Conservation (phyloP, 2,329 filamentous ascomycete species). For the Reticulascus tulasneorum region DNA sequence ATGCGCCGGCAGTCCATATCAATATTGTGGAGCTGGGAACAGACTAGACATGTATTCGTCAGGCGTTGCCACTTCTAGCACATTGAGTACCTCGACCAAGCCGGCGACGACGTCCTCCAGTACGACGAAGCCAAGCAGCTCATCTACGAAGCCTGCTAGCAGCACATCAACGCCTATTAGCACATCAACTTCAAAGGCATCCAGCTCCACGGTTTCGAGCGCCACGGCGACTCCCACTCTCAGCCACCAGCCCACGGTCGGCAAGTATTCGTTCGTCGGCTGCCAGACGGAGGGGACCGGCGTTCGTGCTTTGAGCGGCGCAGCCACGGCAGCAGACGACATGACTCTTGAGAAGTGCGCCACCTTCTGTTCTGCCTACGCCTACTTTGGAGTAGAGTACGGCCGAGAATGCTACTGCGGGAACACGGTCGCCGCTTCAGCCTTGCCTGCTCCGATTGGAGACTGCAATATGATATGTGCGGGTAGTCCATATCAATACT, state of each 20-base stretch:
- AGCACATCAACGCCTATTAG: not conserved
- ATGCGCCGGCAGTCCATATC: slow-evolving; percentile 28
- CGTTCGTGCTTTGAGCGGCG: slow-evolving; percentile 33
- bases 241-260: no score
- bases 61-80: slow-evolving; percentile 9
- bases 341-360: slow-evolving; percentile 44
- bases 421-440: slow-evolving; percentile 1
- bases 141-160: not conserved
- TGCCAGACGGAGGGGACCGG: slow-evolving; percentile 36
- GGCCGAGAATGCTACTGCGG: slow-evolving; percentile 17
- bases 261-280: slow-evolving; percentile 34
- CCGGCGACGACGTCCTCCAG: slow-evolving; percentile 2
- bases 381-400: slow-evolving; percentile 14
- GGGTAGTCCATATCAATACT: slow-evolving; percentile 32
- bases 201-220: not conserved
- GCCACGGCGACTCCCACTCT: slow-evolving; percentile 16
- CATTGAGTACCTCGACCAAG: slow-evolving; percentile 1
- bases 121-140: not conserved
- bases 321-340: slow-evolving; percentile 37
- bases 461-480: slow-evolving; percentile 35
- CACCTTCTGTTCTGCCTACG: slow-evolving; percentile 36
- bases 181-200: not conserved
- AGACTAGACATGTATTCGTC: slow-evolving; percentile 32
- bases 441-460: slow-evolving; percentile 21
- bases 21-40: slow-evolving; percentile 34